Evolutionary conservation across 2,329 filamentous ascomycete species (phyloP).

Genomic region (Coniella lustricola): DNA sequence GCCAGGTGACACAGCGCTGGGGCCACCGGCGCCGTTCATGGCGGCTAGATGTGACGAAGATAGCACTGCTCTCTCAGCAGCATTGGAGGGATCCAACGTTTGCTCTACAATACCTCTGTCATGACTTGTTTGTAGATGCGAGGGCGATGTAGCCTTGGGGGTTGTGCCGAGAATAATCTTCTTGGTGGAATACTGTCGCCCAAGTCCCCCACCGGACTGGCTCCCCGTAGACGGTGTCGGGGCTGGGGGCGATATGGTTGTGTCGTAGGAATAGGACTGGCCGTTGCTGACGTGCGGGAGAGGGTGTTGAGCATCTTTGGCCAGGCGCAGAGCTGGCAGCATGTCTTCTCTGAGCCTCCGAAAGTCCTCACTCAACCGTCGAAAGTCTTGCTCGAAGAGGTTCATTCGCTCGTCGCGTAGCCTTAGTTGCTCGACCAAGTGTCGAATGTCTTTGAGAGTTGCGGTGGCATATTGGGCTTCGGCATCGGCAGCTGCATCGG

Average conservation of each 20-base stretch:
- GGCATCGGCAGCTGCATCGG: conserved; percentile 69
- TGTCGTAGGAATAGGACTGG: conserved; percentile 45
- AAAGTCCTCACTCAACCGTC: conserved; percentile 81
- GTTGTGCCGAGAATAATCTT: conserved; percentile 64
- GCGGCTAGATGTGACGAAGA: conserved; percentile 64
- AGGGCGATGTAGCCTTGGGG: conserved; percentile 71
- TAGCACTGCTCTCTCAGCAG: conserved; percentile 58
- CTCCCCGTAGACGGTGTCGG: conserved; percentile 47
- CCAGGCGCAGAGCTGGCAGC: conserved; percentile 79
- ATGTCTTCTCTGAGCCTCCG: conserved; percentile 83
- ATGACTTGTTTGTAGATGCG: conserved; percentile 61
- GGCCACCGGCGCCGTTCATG: conserved; percentile 54
- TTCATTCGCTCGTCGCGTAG: conserved; percentile 86
- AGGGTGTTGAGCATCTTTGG: conserved; percentile 86
- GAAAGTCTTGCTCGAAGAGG: conserved; percentile 74
- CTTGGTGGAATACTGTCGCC: conserved; percentile 69
- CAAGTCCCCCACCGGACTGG: conserved; percentile 48
- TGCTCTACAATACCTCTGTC: conserved; percentile 58
- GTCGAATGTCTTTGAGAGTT: conserved; percentile 86
- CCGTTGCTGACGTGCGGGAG: conserved; percentile 51
- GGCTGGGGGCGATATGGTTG: conserved; percentile 48
- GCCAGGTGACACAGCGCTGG: conserved; percentile 45
- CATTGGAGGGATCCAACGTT: conserved; percentile 61
- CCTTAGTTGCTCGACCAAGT: conserved; percentile 82
- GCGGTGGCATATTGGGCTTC: conserved; percentile 79